Conservation (phyloP, 352 stramenopile species). For the Phytophthora sojae region DNA sequence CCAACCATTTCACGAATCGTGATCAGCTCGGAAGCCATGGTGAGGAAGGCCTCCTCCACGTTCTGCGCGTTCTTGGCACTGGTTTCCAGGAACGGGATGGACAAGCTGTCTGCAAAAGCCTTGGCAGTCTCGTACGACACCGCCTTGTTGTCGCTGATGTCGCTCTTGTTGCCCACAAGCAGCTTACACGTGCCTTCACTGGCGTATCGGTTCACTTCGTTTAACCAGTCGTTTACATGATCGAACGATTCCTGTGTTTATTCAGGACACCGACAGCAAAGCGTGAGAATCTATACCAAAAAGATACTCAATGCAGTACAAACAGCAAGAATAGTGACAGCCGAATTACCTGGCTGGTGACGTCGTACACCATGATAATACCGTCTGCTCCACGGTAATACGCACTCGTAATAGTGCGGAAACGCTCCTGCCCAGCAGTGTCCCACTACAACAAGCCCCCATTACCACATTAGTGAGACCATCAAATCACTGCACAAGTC, state of each 20-base stretch:
- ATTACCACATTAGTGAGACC: slow-evolving; percentile 4
- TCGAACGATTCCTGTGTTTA: slow-evolving; percentile 96
- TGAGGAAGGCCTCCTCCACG: slow-evolving; percentile 99
- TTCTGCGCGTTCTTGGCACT: slow-evolving; percentile 99
- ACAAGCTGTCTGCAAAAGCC: slow-evolving; percentile 96
- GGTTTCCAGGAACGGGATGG: slow-evolving; percentile 99
- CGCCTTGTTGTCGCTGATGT: slow-evolving; percentile 96
- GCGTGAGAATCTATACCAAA: background rate
- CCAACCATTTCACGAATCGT: slow-evolving; percentile 90
- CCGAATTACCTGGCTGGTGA: slow-evolving; percentile 91
- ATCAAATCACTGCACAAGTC: background rate
- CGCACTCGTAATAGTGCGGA: slow-evolving; percentile 98
- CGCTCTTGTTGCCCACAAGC: slow-evolving; percentile 99
- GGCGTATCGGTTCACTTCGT: slow-evolving; percentile 99
- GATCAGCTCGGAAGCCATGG: slow-evolving; percentile 98
- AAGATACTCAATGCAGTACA: background rate
- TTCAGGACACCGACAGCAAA: background rate
- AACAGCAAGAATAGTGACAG: background rate
- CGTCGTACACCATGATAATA: slow-evolving; percentile 99
- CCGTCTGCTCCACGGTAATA: slow-evolving; percentile 99
- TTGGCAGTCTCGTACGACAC: slow-evolving; percentile 98
- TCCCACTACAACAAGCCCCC: slow-evolving; percentile 87
- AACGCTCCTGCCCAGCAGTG: slow-evolving; percentile 98
- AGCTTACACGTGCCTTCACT: slow-evolving; percentile 99
- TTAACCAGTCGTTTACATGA: slow-evolving; percentile 99